Base-by-base conservation (phyloP, 2,329 filamentous ascomycete species). In the Lachnellula cervina region DNA sequence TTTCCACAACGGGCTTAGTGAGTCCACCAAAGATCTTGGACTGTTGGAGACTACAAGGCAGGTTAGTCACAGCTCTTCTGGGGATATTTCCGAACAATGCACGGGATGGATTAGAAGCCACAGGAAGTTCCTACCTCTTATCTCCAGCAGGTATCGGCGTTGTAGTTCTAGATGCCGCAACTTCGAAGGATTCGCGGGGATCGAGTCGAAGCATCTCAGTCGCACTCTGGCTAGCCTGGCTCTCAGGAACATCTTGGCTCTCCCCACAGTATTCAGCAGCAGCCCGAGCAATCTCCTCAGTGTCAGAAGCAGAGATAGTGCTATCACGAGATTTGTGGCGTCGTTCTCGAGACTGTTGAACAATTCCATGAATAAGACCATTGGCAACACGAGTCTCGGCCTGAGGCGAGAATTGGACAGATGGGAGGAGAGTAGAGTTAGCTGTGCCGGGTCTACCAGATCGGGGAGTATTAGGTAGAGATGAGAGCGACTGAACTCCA, bases 401-500 rank as follows among this genome's bases (percentile, higher is more conserved):
- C 65, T 81, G 80, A 6, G 81, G 78, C 2, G 86, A 80, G 11
- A 88, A 72, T 69, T 88, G 75, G 63, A 80, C 76, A 0, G 86
- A 83, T 49, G 86, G 83, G 49, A 84, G 75, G 63, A 88, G 78
- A 4, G 75, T 77, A 16, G 74, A 72, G 48, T 78, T 77, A 42
- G 76, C 74, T 40, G 57, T 55, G 28, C 47, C 34, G 13, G 75
- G 72, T 49, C 81, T 79, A 44, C 77, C 71, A 14, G 82, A 79
- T 44, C 76, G 75, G 9, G 90, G 90, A 2, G 90, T 96, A 5
- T 84, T 84, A 7, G 90, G 90, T 5, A 96, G 76, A 1, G 91
- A 94, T 0, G 91, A 95, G 70, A 96, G 77, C 45, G 90, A 94
- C 69, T 95, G 90, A 32, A 86, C 83, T 56, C 87, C 89, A 62